Base-by-base conservation (phyloP, 2,329 filamentous ascomycete genomes). In the Colletotrichum musae region DNA sequence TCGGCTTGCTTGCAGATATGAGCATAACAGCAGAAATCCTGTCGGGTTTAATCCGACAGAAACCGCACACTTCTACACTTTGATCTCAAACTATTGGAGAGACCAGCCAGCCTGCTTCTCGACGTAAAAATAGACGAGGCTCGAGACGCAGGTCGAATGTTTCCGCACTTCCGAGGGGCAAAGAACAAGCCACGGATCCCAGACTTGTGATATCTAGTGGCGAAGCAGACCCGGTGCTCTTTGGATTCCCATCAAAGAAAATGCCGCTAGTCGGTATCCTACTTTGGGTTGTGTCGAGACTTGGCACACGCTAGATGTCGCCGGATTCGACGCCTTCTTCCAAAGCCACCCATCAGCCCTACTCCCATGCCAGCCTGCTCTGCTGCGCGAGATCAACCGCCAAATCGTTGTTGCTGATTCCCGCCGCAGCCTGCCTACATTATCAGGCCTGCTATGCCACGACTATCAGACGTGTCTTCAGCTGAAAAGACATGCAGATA, bases 291-390 rank as follows among this genome's bases (percentile, higher is more conserved):
- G 10, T 39, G 32, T 56, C 12, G 52, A 36, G 15, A 41, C 21
- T 56, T 21, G 39, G 15, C 24, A 26, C 10, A 47, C 43, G 39
- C 45, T 59, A 63, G 26, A 56, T 12, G 48, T 56, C 26, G 18
- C 65, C 52, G 24, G 53, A 53, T 58, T 58, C 53, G 26, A 48
- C 41, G 48, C 48, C 63, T 36, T 45, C 18, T 45, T 7, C 24
- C n/a, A 32, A 12, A 41, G 10, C 21, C 36, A 58, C 41, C 36
- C 45, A 26, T 64, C 64, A 68, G 64, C 64, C 64, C 45, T 68
- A 68, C 52, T 52, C 13, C 6, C 26, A 52, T 51, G 15, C 15
- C 24, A 26, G 45, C 36, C 53, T 51, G 18, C n/a, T 39, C 21
- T 15, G 10, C 21, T 15, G 10, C 45, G n/a, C 28, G 18, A 26